Percentiles rank a stretch among this genome's conserved stretches.
phyloP scores from a whole-genome alignment of 2,329 filamentous ascomycete genomes.

The Fusarium caatingaense region DNA sequence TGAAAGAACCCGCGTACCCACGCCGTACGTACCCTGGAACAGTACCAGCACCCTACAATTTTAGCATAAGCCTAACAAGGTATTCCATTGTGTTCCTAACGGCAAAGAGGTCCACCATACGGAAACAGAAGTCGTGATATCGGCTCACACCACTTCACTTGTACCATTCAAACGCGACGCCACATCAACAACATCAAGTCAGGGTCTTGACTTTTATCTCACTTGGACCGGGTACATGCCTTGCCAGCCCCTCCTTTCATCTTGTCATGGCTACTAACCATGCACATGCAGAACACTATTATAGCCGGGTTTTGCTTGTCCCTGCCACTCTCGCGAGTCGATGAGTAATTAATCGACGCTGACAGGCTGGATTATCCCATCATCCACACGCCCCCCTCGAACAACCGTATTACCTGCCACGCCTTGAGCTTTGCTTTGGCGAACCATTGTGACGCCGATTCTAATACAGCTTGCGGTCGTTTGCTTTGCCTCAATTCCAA shows the following conservation, averaged over 20 bases:
- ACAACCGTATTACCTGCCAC: slow-evolving; percentile 36
- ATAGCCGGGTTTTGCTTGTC: slow-evolving; percentile 33
- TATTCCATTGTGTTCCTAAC: slow-evolving; percentile 34
- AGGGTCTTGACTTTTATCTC: slow-evolving; percentile 15
- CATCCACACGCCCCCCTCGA: slow-evolving; percentile 40
- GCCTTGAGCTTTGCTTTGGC: slow-evolving; percentile 26
- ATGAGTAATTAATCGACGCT: slow-evolving; percentile 53
- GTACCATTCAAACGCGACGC: slow-evolving; percentile 11
- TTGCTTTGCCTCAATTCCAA: slow-evolving; percentile 40
- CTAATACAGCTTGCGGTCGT: slow-evolving; percentile 36
- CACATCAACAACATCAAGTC: slow-evolving; percentile 29
- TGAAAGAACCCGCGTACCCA: slow-evolving; percentile 28
- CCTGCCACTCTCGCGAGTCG: slow-evolving; percentile 37
- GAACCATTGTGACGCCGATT: slow-evolving; percentile 44
- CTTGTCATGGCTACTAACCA: background rate
- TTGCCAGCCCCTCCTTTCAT: slow-evolving; percentile 23
- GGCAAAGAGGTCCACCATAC: slow-evolving; percentile 33
- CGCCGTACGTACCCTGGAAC: slow-evolving; percentile 28
- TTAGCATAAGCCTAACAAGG: slow-evolving; percentile 24
- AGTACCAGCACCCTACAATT: background rate
- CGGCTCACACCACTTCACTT: slow-evolving; percentile 39
- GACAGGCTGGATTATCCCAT: slow-evolving; percentile 47
- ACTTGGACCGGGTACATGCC: slow-evolving; percentile 10
- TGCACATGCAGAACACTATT: slow-evolving; percentile 28
- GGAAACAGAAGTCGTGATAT: slow-evolving; percentile 30